Evolutionary conservation across 1,284 basidiomycete genomes (phyloP), one percentile per base, ranked within the genome.

Genomic region (Cryptococcus depauperatus): DNA sequence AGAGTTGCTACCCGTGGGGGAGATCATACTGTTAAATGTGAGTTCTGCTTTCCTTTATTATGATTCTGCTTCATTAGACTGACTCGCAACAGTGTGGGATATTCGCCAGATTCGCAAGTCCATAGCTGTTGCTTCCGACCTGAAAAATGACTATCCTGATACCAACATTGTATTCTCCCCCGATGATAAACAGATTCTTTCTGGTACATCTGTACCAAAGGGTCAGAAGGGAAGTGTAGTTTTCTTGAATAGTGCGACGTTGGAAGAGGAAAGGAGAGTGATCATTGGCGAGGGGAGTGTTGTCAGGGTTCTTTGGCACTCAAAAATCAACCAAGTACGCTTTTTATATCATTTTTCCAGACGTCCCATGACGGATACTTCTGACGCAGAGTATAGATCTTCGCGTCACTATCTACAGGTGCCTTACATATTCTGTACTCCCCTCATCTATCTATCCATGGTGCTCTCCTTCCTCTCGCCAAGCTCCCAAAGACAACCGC

Each of bases 101-200:
- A 70, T 88, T 21, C 80, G 88, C 47, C 76, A 80, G 4, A 84
- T 97, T 75, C 88, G 85, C 66, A 86, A 84, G 64, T 89, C 95
- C 0, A 63, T 96, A 18, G 80, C 77, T 3, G 76, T 64, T 10
- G 69, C 77, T n/a, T 68, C 74, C 11, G 79, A 76, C 33, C 70
- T 91, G 29, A 76, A 78, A n/a, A 87, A 85, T 18, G 70, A 85
- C 38, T 95, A 96, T 70, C 83, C 86, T 4, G 82, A 86, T 56
- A 92, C 91, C 19, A 93, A 93, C 67, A 82, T 93, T 5, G 78
- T 85, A 43, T 97, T 92, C 68, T 93, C 90, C 55, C 90, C 91
- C 0, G 87, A 95, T 64, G 87, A 89, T 55, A 83, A 81, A 65
- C 80, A 80, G 56, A 71, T 98, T 40, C 72, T 98, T 30, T 92